Conservation (phyloP, 73 alveolate genomes). For the Stentor coeruleus region DNA sequence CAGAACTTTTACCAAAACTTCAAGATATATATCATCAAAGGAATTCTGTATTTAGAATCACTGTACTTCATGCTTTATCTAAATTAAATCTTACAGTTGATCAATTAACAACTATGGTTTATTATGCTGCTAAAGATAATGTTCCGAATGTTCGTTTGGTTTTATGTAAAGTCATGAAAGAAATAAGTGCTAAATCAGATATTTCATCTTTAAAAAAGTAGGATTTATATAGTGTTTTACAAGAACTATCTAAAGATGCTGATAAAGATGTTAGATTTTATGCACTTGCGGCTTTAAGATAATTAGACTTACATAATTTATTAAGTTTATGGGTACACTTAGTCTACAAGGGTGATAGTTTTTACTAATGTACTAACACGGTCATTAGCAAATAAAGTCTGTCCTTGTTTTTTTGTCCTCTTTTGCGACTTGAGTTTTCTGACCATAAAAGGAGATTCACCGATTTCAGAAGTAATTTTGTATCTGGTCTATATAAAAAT, state of each 20-base stretch:
- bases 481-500: neutral
- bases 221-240: no score
- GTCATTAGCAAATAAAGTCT: no score
- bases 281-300: constrained; percentile 80
- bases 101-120: constrained; percentile 54
- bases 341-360: no score
- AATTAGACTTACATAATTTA: no score
- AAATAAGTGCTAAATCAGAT: no score
- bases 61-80: constrained; percentile 64
- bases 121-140: constrained; percentile 90
- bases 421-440: no score
- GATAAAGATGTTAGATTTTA: constrained; percentile 79
- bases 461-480: no score
- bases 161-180: constrained; percentile 74
- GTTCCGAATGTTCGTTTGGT: constrained; percentile 92
- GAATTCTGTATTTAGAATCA: constrained; percentile 83
- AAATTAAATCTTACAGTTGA: neutral
- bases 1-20: constrained; percentile 78
- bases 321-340: no score
- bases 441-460: no score
- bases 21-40: constrained; percentile 70
- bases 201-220: constrained; percentile 43
- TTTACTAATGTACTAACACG: no score
- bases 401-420: no score
- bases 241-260: constrained; percentile 48